These are phyloP conservation scores for Tolypocladium endophyticum DNA, from an alignment of 2,329 filamentous ascomycete species.

Conservation along the genomic window DNA sequence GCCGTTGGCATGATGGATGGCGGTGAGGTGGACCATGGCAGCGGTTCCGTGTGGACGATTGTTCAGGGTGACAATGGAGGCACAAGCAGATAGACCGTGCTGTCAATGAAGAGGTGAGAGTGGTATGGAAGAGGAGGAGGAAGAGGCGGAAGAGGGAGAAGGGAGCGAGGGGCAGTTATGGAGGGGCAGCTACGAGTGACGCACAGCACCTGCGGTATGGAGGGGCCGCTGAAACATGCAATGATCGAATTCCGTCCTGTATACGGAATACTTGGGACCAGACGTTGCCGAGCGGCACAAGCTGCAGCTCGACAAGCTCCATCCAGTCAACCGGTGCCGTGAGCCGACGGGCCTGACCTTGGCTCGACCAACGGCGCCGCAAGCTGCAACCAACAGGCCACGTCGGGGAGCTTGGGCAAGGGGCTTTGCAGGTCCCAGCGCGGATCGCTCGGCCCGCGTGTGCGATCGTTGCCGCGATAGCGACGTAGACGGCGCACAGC, in stretches of 20 bases:
- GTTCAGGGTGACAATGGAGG: background rate
- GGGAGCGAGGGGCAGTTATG: background rate
- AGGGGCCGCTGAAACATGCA: background rate
- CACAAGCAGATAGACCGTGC: background rate
- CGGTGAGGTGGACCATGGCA: slow-evolving; percentile 41
- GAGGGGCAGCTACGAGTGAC: background rate
- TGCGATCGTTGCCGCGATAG: background rate
- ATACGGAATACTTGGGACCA: too few species aligned
- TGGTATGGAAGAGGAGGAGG: background rate
- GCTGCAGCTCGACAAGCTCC: background rate
- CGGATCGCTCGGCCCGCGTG: background rate
- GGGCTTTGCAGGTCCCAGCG: background rate
- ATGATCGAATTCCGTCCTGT: too few species aligned
- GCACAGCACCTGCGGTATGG: background rate
- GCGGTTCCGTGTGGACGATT: background rate
- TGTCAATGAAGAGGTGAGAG: background rate
- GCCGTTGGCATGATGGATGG: slow-evolving; percentile 23
- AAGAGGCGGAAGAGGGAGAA: background rate
- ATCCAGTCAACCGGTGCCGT: background rate
- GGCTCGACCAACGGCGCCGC: background rate
- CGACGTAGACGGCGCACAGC: background rate
- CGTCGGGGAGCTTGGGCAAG: background rate
- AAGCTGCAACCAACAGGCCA: background rate
- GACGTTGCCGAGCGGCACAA: background rate
- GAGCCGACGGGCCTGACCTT: background rate